A percentile compares a stretch with the other conserved stretches of the same genome.
Evolutionary conservation across 176 grass and related monocot genomes (phyloP).

Genomic region (Leersia perrieri): DNA sequence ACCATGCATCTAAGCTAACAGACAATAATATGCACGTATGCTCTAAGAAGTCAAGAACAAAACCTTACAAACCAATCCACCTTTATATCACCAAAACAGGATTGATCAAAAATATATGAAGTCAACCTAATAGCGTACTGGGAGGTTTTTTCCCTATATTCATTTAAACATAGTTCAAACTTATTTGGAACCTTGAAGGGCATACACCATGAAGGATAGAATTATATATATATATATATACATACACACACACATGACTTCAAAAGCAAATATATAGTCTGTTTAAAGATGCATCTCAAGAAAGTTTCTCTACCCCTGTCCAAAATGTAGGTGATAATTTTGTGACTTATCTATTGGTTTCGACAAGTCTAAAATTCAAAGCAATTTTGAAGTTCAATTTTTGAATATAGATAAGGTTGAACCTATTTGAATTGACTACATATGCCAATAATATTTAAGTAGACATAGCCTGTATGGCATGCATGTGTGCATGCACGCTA

Average conservation of each 20-base stretch:
- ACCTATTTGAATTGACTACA: slow-evolving; percentile 18
- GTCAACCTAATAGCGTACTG: not conserved
- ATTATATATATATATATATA: too few relatives aligned
- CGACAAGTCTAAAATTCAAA: not conserved
- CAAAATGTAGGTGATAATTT: not conserved
- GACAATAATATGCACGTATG: not conserved
- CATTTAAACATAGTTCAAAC: too few relatives aligned
- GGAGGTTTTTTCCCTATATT: not conserved
- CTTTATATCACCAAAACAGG: not conserved
- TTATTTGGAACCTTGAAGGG: too few relatives aligned
- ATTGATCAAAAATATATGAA: not conserved
- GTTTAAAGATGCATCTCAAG: not conserved
- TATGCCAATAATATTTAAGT: not conserved
- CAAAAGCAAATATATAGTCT: not conserved
- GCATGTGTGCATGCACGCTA: not conserved
- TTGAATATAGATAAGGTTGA: slow-evolving; percentile 3
- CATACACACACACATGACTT: slow-evolving; percentile 3
- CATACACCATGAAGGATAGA: too few relatives aligned
- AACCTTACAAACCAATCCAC: slow-evolving; percentile 1
- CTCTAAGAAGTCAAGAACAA: not conserved
- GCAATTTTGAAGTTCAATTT: not conserved
- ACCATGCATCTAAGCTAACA: not conserved
- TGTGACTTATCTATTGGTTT: too few relatives aligned
- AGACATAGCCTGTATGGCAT: slow-evolving; percentile 4
- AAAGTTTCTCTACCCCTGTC: not conserved